Evolutionary conservation across 306 rosid genomes (phyloP), one percentile per base, ranked within the genome.

Genomic region (Begonia peltatifolia): DNA sequence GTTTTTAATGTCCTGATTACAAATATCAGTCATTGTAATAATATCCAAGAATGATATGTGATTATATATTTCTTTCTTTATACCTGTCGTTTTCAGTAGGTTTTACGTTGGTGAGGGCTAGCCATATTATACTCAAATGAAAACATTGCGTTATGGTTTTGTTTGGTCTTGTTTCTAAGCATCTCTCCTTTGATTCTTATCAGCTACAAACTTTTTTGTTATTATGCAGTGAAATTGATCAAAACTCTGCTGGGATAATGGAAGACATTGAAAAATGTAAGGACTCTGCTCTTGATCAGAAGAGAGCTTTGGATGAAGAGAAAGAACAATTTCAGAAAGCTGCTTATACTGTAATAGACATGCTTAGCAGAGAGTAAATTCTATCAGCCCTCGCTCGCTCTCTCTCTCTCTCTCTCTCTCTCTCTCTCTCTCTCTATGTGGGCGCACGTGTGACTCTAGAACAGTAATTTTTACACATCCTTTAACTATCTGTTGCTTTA

Each of bases 311-410:
- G 9, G 89, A 81, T 48, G 93, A 82, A 66, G 84, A 81, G 76
- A 30, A 7, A 53, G 81, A 84, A 60, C 79, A 61, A 55, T 71
- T 82, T 59, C 95, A 82, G 62, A 83, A 89, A 68, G 87, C 93
- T 67, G 93, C 93, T 64, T 79, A 71, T 57, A 71, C 87, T 54
- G 89, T 82, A 65, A 64, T 82, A 17, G 76, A 82, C 73, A 30
- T 82, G 84, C 84, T 89, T 57, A 80, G 68, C 57, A 60, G 75
- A 30, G 38, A 65, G 22, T 76, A 62, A 63, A 65, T 11, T 35
- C 55, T 43, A 72, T 62, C 68, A 60, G 80, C 63, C 53, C 55
- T 15, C n/a, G n/a, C n/a, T n/a, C n/a, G n/a, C 55, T 14, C 53
- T 53, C 42, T 47, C 41, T 48, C 12, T 51, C 17, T 61, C 58